Evolutionary conservation across 257 asterid genomes (phyloP), one percentile per base, ranked within the genome.

Genomic region (Solanum chaucha): DNA sequence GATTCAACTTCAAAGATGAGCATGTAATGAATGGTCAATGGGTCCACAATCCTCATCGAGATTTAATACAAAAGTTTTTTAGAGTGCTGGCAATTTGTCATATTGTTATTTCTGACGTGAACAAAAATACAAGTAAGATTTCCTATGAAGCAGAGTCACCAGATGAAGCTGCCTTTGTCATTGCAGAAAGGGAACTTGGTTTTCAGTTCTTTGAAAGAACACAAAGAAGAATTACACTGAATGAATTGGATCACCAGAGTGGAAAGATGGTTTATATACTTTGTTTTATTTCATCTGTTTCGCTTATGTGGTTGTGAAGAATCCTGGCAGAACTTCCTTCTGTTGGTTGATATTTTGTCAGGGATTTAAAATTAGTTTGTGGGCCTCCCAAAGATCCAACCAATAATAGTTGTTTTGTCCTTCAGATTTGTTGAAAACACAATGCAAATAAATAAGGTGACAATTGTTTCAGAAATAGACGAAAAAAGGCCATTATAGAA

Each of bases 101-200:
- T 86, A 97, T 98, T 1, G 98, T 97, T 82, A 95, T 97, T 91
- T 98, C 98, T 9, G 99, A 97, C 64, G 91, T 94, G 82, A 86
- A 90, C 89, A 86, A 89, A 86, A 93, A 93, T 88, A 89, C 94
- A 4, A 91, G 94, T 44, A 94, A 94, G 83, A 93, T 94, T 86
- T 85, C 93, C 9, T 97, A 95, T 80, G 99, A 95, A 92, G 98
- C 99, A 9, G 98, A 97, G 92, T 97, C 98, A 20, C 99, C 99
- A 1, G 99, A 97, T 91, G 35, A 34, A 34, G 5, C 5, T 34
- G 35, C 35, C 5, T 34, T 34, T 34, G 35, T 34, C 35, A 34
- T 97, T 89, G 95, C 99, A 84, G 98, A 98, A 38, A 93, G 95
- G 88, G 98, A 97, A 89, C 93, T 97, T 85, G 99, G 99, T 3